Base-by-base conservation (phyloP, 2,329 filamentous ascomycete species). In the Dactylellina leptospora region DNA sequence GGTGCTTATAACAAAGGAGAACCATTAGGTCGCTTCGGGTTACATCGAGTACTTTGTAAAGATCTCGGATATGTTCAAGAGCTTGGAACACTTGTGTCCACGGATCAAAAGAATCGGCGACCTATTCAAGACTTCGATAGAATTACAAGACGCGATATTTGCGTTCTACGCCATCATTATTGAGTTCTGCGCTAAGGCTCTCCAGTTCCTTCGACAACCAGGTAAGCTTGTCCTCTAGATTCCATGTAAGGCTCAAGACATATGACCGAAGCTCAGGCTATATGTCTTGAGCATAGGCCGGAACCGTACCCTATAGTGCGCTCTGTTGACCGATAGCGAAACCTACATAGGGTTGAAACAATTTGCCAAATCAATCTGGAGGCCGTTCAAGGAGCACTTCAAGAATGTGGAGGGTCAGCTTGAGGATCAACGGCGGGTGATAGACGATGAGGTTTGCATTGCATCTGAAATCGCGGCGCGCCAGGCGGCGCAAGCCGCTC, bases 41-140 rank as follows among this genome's bases (percentile, higher is more conserved):
- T 79, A 78, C 33, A 76, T 76, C 0, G 80, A 80, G 0, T 82
- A 82, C 53, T 83, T 81, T 28, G 80, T 81, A 42, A 79, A 77
- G 4, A 74, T 81, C 5, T 79, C 80, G 0, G 75, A 79, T 4
- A 74, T 80, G 4, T 79, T 82, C 33, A 77, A 80, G 76, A 75
- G 75, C 0, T 73, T 83, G 9, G 78, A 78, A 4, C 74, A 68
- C 0, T 50, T 78, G 5, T 81, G 77, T 59, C 81, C 81, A 0
- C 74, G 78, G 9, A 80, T 81, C 11, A 72, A 62, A 8, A 27
- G 61, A 13, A 63, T 75, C 20, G 62, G 74, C 13, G 66, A 71
- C 9, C 33, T 76, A 10, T 74, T 75, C 30, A 33, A 53, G 2
- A 63, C 56, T 38, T 75, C 74, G 2, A 16, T 25, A 9, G 40